phyloP scores from a whole-genome alignment of 257 asterid species.

The Solanum boliviense region DNA sequence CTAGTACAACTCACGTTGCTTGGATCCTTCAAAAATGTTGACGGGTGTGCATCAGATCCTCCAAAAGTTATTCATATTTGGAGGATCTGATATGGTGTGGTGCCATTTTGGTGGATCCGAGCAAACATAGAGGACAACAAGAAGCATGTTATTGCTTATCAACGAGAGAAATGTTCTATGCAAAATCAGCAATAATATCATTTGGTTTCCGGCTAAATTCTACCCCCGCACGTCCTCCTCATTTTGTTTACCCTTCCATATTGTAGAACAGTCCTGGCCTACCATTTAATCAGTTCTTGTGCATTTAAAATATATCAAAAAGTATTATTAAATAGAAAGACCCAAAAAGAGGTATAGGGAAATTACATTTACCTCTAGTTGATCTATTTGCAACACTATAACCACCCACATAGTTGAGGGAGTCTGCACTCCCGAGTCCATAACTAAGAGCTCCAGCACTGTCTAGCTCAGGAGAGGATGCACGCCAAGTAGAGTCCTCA shows the following conservation, averaged over 20 bases:
- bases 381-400: conserved; percentile 47
- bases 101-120: background rate
- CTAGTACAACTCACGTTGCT: background rate
- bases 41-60: background rate
- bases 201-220: too few relatives aligned
- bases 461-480: conserved; percentile 43
- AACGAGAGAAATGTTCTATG: background rate
- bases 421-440: conserved; percentile 34
- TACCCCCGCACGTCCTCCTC: background rate
- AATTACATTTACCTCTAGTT: conserved; percentile 46
- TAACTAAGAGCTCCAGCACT: conserved; percentile 33
- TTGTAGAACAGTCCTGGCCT: background rate
- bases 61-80: background rate
- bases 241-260: background rate
- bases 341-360: background rate
- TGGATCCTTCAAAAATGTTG: background rate
- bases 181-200: background rate
- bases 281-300: background rate
- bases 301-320: background rate
- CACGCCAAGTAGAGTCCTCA: conserved; percentile 38
- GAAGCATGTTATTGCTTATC: background rate
- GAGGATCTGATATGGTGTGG: background rate
- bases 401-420: conserved; percentile 46
- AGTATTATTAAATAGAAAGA: background rate
- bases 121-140: background rate